Conservation (phyloP, 805 yeast genomes). For the Lachancea nothofagi region DNA sequence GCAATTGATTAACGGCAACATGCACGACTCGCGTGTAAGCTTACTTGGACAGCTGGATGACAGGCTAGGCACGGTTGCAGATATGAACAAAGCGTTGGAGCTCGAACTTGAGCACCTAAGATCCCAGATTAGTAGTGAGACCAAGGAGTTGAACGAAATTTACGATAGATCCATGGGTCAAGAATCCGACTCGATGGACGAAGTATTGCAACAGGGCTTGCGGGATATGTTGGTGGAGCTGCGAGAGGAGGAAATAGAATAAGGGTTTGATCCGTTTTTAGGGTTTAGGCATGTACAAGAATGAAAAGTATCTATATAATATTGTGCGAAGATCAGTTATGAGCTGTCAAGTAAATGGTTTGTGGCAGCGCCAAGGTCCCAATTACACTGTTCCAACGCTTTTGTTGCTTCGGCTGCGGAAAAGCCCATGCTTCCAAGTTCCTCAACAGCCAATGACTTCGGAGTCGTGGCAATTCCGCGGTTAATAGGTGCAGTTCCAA, state of each 20-base stretch:
- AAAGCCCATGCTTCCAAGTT: constrained; percentile 88
- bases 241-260: constrained; percentile 10
- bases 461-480: constrained; percentile 41
- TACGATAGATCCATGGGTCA: constrained; percentile 30
- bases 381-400: constrained; percentile 63
- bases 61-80: constrained; percentile 18
- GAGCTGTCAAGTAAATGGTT: constrained; percentile 74
- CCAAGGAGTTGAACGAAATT: constrained; percentile 26
- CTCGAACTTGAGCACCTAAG: constrained; percentile 21
- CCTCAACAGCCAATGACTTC: constrained; percentile 58
- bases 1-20: constrained; percentile 24
- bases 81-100: constrained; percentile 22
- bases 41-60: constrained; percentile 21
- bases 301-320: not conserved
- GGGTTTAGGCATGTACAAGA: not conserved
- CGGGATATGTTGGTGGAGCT: constrained; percentile 27
- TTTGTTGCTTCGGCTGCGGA: constrained; percentile 53
- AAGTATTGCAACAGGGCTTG: constrained; percentile 23
- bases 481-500: constrained; percentile 13
- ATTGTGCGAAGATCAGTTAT: too few species aligned
- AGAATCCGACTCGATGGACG: constrained; percentile 16
- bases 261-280: not conserved
- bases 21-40: constrained; percentile 19
- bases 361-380: constrained; percentile 84
- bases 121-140: constrained; percentile 19